phyloP scores from a whole-genome alignment of 2,329 filamentous ascomycete genomes.

The Fusarium scirpi region DNA sequence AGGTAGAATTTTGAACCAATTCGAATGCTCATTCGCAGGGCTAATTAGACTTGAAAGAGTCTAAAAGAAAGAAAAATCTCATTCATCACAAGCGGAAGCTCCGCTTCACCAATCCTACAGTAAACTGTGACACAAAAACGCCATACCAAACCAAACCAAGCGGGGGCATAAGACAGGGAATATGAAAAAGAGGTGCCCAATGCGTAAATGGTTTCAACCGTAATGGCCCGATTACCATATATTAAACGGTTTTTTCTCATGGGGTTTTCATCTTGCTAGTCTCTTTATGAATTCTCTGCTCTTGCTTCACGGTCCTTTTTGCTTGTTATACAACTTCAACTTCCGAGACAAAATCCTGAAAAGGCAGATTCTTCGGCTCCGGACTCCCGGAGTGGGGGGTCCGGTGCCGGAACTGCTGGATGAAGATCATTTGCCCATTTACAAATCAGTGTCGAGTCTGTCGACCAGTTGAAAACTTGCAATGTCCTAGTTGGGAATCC shows the following conservation, averaged over 20 bases:
- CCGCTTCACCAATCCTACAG: constrained; percentile 41
- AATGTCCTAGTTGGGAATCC: constrained; percentile 33
- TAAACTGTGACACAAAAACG: constrained; percentile 27
- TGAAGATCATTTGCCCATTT: constrained; percentile 30
- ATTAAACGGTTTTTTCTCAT: neutral
- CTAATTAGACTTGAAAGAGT: neutral
- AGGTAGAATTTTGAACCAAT: constrained; percentile 13
- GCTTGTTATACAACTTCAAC: constrained; percentile 15
- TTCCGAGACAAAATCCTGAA: constrained; percentile 16
- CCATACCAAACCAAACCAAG: constrained; percentile 17
- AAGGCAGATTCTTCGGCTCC: constrained; percentile 32
- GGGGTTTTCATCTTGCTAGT: neutral
- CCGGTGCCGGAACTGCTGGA: constrained; percentile 25
- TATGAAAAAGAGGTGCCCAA: constrained; percentile 19
- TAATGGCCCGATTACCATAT: constrained; percentile 34
- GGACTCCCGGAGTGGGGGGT: constrained; percentile 27
- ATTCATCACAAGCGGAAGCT: constrained; percentile 25
- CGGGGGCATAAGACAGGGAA: constrained; percentile 34
- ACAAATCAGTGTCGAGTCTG: constrained; percentile 27
- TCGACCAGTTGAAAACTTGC: constrained; percentile 8
- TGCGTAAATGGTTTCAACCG: constrained; percentile 21
- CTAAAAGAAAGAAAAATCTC: constrained; percentile 9
- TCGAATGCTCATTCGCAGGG: neutral
- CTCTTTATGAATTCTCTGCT: neutral
- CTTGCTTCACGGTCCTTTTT: constrained; percentile 13